Conservation (phyloP, 106 monocot genomes). For the Dioscorea alata region DNA sequence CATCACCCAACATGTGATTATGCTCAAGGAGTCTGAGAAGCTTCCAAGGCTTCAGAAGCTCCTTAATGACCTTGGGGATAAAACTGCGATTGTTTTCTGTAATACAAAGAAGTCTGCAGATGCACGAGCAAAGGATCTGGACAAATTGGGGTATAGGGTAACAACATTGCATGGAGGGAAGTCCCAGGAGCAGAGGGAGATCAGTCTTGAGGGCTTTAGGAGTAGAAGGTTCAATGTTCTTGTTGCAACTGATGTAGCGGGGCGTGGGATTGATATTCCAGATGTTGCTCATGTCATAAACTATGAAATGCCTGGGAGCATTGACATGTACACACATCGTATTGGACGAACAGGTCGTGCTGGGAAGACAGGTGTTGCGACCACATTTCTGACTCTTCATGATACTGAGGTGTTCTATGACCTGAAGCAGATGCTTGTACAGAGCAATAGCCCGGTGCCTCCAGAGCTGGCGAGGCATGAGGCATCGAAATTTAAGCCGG, state of each 20-base stretch:
- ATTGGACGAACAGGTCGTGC: conserved; percentile 97
- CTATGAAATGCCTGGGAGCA: conserved; percentile 75
- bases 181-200: conserved; percentile 96
- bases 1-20: conserved; percentile 87
- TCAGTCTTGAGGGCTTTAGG: conserved; percentile 91
- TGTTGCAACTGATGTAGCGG: conserved; percentile 95
- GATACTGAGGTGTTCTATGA: conserved; percentile 95
- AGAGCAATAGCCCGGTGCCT: conserved; percentile 86
- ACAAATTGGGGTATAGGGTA: conserved; percentile 76
- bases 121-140: conserved; percentile 77
- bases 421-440: conserved; percentile 95
- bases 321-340: conserved; percentile 95
- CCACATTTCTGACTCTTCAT: conserved; percentile 80
- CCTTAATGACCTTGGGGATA: conserved; percentile 82
- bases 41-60: conserved; percentile 70
- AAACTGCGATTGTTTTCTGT: conserved; percentile 89
- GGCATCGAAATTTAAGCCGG: conserved; percentile 95
- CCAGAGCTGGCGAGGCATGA: conserved; percentile 95
- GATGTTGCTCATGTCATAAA: conserved; percentile 98
- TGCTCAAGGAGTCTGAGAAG: conserved; percentile 92
- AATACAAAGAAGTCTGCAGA: conserved; percentile 96
- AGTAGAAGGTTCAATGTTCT: conserved; percentile 83
- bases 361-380: conserved; percentile 87
- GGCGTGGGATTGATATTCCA: conserved; percentile 97
- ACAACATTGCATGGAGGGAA: conserved; percentile 94